phyloP scores from a whole-genome alignment of 768 basidiomycete species.

The Cantharellus anzutake region DNA sequence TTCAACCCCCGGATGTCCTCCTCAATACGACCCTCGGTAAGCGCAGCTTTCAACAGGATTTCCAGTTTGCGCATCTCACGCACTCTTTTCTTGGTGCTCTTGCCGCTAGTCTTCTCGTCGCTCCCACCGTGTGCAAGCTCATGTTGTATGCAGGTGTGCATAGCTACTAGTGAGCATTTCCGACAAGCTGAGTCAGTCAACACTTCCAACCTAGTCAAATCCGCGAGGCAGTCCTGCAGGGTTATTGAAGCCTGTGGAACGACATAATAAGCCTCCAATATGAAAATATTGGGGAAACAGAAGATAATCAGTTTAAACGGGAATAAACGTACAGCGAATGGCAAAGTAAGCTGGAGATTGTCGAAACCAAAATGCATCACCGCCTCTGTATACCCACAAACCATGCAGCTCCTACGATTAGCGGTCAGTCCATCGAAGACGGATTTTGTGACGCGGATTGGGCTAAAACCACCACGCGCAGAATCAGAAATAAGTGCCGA shows the following conservation, averaged over 20 bases:
- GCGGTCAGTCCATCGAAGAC: constrained; percentile 86
- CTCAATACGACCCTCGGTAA: constrained; percentile 63
- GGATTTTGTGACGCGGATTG: constrained; percentile 33
- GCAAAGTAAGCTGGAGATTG: constrained; percentile 64
- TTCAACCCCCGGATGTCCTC: constrained; percentile 67
- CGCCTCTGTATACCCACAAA: constrained; percentile 85
- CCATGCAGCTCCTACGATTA: constrained; percentile 68
- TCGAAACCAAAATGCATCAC: constrained; percentile 85
- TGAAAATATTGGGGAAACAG: background rate
- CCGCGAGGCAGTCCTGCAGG: constrained; percentile 66
- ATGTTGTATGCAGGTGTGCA: constrained; percentile 33
- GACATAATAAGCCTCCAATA: background rate
- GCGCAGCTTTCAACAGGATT: constrained; percentile 34
- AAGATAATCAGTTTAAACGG: constrained; percentile 3
- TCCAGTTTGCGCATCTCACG: constrained; percentile 55
- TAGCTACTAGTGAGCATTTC: constrained; percentile 71
- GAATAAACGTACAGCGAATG: constrained; percentile 34
- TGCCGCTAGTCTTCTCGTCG: constrained; percentile 7
- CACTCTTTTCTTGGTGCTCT: constrained; percentile 55
- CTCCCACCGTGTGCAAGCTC: background rate
- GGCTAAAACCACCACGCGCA: constrained; percentile 9
- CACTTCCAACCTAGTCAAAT: constrained; percentile 77
- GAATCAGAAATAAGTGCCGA: background rate
- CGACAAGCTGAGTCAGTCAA: constrained; percentile 87
- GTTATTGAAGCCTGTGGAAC: constrained; percentile 37